A percentile compares a stretch with the other conserved stretches of the same genome.
Conservation (phyloP, 305 asterid species). For the Fraxinus sp. region DNA sequence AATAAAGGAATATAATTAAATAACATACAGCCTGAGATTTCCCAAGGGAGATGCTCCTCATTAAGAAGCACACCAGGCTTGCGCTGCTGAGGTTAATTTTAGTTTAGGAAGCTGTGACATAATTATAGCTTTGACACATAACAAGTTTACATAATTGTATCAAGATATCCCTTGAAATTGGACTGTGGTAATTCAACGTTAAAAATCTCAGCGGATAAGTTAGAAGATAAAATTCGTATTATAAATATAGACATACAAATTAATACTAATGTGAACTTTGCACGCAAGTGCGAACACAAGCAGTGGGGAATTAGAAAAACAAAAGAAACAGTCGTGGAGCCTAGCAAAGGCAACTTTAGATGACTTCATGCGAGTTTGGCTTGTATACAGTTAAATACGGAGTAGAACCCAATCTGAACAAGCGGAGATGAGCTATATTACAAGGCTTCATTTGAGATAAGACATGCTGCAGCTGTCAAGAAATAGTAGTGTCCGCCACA, state of each 20-base stretch:
- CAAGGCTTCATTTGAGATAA: neutral
- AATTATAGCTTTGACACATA: neutral
- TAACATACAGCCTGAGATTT: neutral
- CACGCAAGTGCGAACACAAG: neutral
- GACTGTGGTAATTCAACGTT: neutral
- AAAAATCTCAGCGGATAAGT: neutral
- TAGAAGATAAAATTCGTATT: neutral
- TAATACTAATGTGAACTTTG: neutral
- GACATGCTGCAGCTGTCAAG: neutral
- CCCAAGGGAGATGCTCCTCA: neutral
- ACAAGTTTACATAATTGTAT: neutral
- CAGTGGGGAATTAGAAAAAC: neutral
- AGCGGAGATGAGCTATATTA: neutral
- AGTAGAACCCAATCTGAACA: neutral
- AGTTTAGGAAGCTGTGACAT: neutral
- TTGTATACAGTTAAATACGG: neutral
- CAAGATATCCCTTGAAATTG: neutral
- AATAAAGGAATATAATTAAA: neutral
- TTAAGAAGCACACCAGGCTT: neutral
- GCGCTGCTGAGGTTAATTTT: neutral
- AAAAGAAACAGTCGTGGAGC: neutral
- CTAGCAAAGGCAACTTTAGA: neutral
- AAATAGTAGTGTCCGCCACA: neutral
- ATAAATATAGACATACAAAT: neutral
- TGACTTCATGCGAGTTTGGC: neutral